These are phyloP conservation scores for Scheffersomyces stipitis DNA, from an alignment of 805 yeast genomes.

Conservation along the genomic window DNA sequence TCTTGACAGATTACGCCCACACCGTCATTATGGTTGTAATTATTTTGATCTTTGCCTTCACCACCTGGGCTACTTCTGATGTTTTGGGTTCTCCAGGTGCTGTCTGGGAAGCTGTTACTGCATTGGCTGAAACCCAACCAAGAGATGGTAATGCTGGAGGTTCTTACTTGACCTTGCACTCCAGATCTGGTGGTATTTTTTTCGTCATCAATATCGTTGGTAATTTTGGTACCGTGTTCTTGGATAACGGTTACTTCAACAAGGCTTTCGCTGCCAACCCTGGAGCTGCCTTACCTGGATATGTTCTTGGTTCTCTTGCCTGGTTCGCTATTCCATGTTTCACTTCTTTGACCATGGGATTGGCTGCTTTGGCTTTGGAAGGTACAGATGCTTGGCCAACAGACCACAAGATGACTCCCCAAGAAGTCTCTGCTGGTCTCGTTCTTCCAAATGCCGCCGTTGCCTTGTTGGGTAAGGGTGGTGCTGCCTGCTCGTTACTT, in stretches of 20 bases:
- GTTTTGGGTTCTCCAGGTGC: constrained; percentile 77
- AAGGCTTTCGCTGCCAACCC: constrained; percentile 87
- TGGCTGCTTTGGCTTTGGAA: constrained; percentile 79
- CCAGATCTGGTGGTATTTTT: constrained; percentile 84
- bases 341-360: constrained; percentile 80
- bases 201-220: constrained; percentile 85
- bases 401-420: constrained; percentile 62
- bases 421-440: constrained; percentile 78
- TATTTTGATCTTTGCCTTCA: constrained; percentile 77
- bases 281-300: constrained; percentile 82
- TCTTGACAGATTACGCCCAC: constrained; percentile 45
- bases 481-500: constrained; percentile 79
- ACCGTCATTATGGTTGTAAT: constrained; percentile 66
- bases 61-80: constrained; percentile 69
- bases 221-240: constrained; percentile 83
- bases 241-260: constrained; percentile 87
- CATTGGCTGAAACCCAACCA: constrained; percentile 61
- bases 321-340: constrained; percentile 92
- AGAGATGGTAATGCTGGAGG: constrained; percentile 81
- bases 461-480: constrained; percentile 82
- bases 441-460: constrained; percentile 78
- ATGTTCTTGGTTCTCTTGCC: constrained; percentile 81
- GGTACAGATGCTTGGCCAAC: constrained; percentile 72
- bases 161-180: constrained; percentile 83
- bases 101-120: constrained; percentile 72